A percentile compares a stretch with the other conserved stretches of the same genome.
Evolutionary conservation across 2,329 filamentous ascomycete species (phyloP).

Genomic region (Elsinoe arachidis): DNA sequence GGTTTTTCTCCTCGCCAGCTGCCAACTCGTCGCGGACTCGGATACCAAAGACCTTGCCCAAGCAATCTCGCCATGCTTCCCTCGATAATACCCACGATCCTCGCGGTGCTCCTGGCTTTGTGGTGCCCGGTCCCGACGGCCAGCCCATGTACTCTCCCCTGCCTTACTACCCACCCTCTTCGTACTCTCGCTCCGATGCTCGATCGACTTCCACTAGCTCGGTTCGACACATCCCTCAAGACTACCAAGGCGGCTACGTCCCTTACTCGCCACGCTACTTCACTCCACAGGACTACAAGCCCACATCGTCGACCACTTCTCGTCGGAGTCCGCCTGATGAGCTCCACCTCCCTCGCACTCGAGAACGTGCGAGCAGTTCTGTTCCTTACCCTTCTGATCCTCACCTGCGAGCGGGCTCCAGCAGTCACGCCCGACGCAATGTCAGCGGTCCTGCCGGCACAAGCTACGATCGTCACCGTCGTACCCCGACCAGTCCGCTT

Average conservation of each 20-base stretch:
- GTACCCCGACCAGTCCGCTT: constrained; percentile 18
- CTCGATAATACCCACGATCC: constrained; percentile 16
- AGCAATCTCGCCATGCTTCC: constrained; percentile 18
- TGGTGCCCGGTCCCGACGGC: constrained; percentile 42
- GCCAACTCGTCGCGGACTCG: constrained; percentile 29
- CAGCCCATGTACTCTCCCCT: constrained; percentile 35
- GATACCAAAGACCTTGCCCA: constrained; percentile 21
- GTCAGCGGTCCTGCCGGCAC: constrained; percentile 30
- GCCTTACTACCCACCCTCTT: constrained; percentile 22
- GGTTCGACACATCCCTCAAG: constrained; percentile 25
- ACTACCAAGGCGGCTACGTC: constrained; percentile 20
- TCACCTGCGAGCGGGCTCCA: constrained; percentile 24
- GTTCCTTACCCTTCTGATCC: constrained; percentile 17
- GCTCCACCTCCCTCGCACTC: constrained; percentile 13
- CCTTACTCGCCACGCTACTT: constrained; percentile 23
- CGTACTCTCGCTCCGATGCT: constrained; percentile 3
- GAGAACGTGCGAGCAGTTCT: constrained; percentile 6
- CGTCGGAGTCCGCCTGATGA: constrained; percentile 42
- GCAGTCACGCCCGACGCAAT: constrained; percentile 28
- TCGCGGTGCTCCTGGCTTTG: constrained; percentile 35
- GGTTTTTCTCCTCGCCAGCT: constrained; percentile 22
- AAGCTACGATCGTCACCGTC: constrained; percentile 24
- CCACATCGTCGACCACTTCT: constrained; percentile 28
- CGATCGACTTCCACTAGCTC: constrained; percentile 24
- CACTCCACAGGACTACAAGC: constrained; percentile 18